A percentile compares a stretch with the other conserved stretches of the same genome.
Conservation (phyloP, 331 rosid species). For the Quercus phellos region DNA sequence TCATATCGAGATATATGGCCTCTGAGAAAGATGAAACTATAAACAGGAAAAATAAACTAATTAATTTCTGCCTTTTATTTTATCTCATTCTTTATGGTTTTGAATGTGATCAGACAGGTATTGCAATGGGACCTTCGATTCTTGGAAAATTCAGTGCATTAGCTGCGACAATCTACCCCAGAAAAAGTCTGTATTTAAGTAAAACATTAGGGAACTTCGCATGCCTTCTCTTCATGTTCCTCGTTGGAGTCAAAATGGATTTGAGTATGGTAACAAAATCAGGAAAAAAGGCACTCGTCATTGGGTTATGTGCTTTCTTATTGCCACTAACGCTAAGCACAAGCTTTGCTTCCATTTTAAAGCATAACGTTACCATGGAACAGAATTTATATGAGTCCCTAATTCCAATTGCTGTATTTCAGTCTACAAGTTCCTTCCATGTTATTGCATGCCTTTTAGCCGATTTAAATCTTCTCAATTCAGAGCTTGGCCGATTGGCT, state of each 20-base stretch:
- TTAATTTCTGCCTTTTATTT: neutral
- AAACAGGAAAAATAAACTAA: neutral
- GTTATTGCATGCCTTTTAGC: constrained; percentile 29
- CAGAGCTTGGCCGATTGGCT: constrained; percentile 54
- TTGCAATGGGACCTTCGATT: constrained; percentile 44
- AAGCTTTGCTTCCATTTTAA: neutral
- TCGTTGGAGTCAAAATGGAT: constrained; percentile 49
- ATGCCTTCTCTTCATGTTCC: constrained; percentile 44
- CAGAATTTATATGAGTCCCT: neutral
- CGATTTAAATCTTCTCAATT: constrained; percentile 56
- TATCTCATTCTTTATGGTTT: neutral
- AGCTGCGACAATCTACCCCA: constrained; percentile 23
- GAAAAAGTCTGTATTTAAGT: constrained; percentile 30
- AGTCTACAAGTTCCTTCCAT: constrained; percentile 42
- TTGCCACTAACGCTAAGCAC: constrained; percentile 17
- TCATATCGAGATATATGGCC: neutral
- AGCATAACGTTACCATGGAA: neutral
- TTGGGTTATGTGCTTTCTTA: constrained; percentile 23
- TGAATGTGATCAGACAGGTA: constrained; percentile 33
- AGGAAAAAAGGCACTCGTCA: constrained; percentile 43
- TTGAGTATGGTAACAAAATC: neutral
- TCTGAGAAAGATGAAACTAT: neutral
- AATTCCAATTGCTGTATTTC: constrained; percentile 9
- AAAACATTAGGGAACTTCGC: constrained; percentile 45
- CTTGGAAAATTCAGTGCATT: constrained; percentile 17